A percentile compares a stretch with the other conserved stretches of the same genome.
Evolutionary conservation across 441 rosid genomes (phyloP).

Genomic region (Kokia cookei): DNA sequence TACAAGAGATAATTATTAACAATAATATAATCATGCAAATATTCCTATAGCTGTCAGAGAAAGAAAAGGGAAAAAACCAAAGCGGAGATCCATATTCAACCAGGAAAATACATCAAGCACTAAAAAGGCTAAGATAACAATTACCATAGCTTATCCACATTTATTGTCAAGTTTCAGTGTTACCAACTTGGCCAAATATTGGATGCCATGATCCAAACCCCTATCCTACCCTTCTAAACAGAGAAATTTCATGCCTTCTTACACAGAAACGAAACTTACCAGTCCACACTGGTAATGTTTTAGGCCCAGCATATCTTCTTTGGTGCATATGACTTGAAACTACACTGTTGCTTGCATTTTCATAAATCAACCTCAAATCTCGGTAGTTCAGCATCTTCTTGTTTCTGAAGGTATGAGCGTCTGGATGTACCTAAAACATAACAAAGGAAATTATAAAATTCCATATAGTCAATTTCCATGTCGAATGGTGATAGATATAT

Average conservation of each 20-base stretch:
- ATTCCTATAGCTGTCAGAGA: not conserved
- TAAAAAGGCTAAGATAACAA: not conserved
- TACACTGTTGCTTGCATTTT: slow-evolving; percentile 22
- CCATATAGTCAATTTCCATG: slow-evolving; percentile 3
- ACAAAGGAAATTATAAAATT: slow-evolving; percentile 1
- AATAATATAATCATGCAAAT: not conserved
- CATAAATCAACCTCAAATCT: slow-evolving; percentile 37
- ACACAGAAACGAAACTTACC: slow-evolving; percentile 19
- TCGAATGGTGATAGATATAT: slow-evolving; percentile 4
- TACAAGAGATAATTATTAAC: not conserved
- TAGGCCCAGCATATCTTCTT: slow-evolving; percentile 18
- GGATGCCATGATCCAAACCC: not conserved
- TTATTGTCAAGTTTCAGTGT: not conserved
- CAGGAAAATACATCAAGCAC: not conserved
- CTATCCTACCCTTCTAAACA: not conserved
- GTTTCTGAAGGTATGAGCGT: slow-evolving; percentile 27
- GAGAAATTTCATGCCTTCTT: not conserved
- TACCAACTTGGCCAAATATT: not conserved
- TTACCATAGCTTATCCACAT: not conserved
- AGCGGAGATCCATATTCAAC: not conserved
- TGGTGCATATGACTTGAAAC: slow-evolving; percentile 13
- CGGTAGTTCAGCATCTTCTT: slow-evolving; percentile 33
- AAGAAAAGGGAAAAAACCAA: slow-evolving; percentile 1
- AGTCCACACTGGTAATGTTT: slow-evolving; percentile 2
- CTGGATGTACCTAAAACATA: slow-evolving; percentile 36